phyloP scores from a whole-genome alignment of 2,329 filamentous ascomycete genomes.

The Falciphora oryzae region DNA sequence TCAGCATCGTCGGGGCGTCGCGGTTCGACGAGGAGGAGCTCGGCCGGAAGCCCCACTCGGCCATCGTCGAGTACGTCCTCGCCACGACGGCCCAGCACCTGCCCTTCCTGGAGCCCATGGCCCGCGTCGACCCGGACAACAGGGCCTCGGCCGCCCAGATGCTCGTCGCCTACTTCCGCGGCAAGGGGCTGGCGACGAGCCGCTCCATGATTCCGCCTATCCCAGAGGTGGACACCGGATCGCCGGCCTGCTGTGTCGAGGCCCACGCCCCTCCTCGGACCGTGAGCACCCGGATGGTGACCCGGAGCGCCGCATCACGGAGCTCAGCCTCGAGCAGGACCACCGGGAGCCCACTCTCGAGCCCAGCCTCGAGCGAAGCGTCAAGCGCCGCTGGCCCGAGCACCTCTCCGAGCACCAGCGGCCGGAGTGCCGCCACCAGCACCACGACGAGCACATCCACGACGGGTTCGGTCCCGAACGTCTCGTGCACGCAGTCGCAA shows the following conservation, averaged over 20 bases:
- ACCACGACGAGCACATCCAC: neutral
- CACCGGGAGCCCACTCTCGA: neutral
- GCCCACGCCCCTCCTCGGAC: neutral
- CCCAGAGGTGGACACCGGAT: neutral
- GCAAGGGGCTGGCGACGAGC: constrained; percentile 7
- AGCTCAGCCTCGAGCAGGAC: neutral
- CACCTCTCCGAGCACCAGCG: neutral
- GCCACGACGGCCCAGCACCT: neutral
- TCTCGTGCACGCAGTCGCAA: neutral
- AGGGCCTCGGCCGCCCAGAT: constrained; percentile 10
- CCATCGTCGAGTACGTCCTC: neutral
- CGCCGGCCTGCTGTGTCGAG: neutral
- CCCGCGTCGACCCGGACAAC: constrained; percentile 1
- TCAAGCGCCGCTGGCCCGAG: neutral
- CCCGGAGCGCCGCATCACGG: neutral
- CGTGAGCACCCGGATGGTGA: neutral
- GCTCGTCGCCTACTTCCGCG: constrained; percentile 9
- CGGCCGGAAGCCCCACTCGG: neutral
- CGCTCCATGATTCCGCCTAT: neutral
- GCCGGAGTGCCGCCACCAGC: neutral
- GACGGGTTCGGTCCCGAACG: neutral
- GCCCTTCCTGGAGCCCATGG: constrained; percentile 3
- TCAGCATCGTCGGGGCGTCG: constrained; percentile 17
- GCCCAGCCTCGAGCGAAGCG: neutral
- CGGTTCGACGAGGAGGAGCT: neutral